Evolutionary conservation across 176 grass and related monocot genomes (phyloP).

Genomic region (Lolium rigidum): DNA sequence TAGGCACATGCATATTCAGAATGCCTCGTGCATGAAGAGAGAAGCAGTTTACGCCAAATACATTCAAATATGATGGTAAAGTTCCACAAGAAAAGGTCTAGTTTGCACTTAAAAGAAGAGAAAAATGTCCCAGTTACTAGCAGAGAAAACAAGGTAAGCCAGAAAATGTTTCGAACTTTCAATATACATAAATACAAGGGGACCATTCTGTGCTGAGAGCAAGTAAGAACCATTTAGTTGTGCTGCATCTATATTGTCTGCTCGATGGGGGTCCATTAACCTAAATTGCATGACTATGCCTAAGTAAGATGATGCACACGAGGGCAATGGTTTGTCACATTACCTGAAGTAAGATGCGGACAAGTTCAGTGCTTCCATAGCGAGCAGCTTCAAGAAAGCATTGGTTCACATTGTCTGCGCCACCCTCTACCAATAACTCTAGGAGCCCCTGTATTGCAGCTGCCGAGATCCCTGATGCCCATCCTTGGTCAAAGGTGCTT

Average conservation of each 20-base stretch:
- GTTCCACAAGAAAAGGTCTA: neutral
- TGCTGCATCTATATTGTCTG: neutral
- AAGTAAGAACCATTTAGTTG: conserved; percentile 33
- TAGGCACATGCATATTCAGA: conserved; percentile 10
- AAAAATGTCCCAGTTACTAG: neutral
- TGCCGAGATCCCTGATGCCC: conserved; percentile 79
- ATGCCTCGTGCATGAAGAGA: conserved; percentile 14
- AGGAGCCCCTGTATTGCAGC: conserved; percentile 79
- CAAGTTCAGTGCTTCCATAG: conserved; percentile 96
- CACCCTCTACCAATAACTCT: conserved; percentile 93
- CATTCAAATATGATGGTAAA: neutral
- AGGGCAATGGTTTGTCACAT: conserved; percentile 32
- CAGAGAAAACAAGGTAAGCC: conserved; percentile 9
- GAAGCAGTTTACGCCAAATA: neutral
- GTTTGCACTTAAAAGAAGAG: conserved; percentile 4
- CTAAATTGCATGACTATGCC: conserved; percentile 27
- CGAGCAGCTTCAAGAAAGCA: conserved; percentile 97
- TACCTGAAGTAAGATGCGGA: conserved; percentile 92
- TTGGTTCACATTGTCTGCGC: conserved; percentile 98
- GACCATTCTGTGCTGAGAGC: neutral
- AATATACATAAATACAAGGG: neutral
- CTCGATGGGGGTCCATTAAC: conserved; percentile 19
- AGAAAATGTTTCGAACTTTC: neutral
- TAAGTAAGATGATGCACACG: conserved; percentile 78
- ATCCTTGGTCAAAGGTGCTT: conserved; percentile 81